phyloP scores from a whole-genome alignment of 2,329 filamentous ascomycete species.

The Calonectria multiphialidica region DNA sequence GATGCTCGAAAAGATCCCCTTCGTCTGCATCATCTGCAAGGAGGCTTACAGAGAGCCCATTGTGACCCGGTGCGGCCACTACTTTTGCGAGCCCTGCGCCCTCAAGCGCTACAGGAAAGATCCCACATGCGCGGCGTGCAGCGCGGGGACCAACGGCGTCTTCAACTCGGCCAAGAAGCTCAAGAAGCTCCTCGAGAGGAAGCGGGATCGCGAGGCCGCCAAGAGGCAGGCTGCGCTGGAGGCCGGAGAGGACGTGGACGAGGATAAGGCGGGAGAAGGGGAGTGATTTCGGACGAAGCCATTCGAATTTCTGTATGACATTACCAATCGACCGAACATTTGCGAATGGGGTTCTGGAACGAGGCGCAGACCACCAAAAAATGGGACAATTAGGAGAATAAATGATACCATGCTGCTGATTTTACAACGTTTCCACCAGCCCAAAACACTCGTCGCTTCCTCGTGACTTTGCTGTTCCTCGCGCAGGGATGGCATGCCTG shows the following conservation, averaged over 20 bases:
- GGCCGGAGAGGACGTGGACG: conserved; percentile 62
- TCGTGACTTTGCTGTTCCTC: not conserved
- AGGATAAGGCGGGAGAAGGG: conserved; percentile 31
- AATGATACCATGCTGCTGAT: not conserved
- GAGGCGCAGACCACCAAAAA: not conserved
- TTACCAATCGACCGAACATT: not conserved
- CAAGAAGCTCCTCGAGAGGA: conserved; percentile 82
- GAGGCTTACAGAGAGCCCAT: conserved; percentile 83
- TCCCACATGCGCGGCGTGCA: conserved; percentile 88
- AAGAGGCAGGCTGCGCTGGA: conserved; percentile 66
- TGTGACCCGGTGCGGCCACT: conserved; percentile 92
- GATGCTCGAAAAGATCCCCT: conserved; percentile 86
- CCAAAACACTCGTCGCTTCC: too few relatives aligned
- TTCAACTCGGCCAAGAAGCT: conserved; percentile 91
- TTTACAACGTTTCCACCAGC: too few relatives aligned
- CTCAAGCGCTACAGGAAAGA: conserved; percentile 88
- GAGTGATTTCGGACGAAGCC: not conserved
- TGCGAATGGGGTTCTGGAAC: not conserved
- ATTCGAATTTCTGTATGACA: not conserved
- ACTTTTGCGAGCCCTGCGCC: conserved; percentile 94
- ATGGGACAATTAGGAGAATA: not conserved
- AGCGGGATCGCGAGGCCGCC: conserved; percentile 71
- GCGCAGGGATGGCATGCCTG: not conserved
- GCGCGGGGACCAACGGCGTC: conserved; percentile 85
- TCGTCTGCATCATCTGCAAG: conserved; percentile 89